Conservation (phyloP, 495 filamentous ascomycete genomes). For the Lentithecium fluviatile region DNA sequence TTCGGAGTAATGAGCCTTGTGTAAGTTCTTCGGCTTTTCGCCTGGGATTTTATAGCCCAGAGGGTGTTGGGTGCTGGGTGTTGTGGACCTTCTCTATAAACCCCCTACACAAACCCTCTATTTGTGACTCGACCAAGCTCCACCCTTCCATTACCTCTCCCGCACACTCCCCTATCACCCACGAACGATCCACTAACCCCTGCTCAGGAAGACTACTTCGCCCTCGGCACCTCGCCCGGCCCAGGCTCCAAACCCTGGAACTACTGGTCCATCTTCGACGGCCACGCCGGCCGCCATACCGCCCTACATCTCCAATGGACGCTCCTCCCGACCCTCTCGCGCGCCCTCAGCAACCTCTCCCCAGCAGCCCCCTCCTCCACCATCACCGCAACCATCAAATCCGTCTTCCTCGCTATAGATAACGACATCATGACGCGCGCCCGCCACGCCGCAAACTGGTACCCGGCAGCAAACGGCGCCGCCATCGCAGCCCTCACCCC, state of each 20-base stretch:
- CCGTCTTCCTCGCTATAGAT: conserved; percentile 39
- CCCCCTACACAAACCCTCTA: too few species aligned
- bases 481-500: conserved; percentile 36
- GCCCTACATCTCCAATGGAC: conserved; percentile 46
- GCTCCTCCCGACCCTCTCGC: conserved; percentile 47
- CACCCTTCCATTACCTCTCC: too few species aligned
- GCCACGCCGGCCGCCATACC: conserved; percentile 51
- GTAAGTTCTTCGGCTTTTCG: conserved; percentile 5
- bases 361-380: conserved; percentile 8
- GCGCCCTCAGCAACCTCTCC: conserved; percentile 31
- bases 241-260: conserved; percentile 44
- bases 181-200: not conserved
- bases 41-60: too few species aligned
- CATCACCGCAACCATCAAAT: conserved; percentile 21
- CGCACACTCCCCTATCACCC: too few species aligned
- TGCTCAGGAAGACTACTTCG: conserved; percentile 25
- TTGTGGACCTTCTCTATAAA: not conserved
- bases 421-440: conserved; percentile 39
- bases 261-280: conserved; percentile 53
- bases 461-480: conserved; percentile 31
- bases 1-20: conserved; percentile 13
- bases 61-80: not conserved
- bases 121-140: too few species aligned
- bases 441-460: conserved; percentile 38
- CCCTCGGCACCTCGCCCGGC: conserved; percentile 15